Conservation (phyloP, 2,329 filamentous ascomycete species). For the Dactylellina sp. region DNA sequence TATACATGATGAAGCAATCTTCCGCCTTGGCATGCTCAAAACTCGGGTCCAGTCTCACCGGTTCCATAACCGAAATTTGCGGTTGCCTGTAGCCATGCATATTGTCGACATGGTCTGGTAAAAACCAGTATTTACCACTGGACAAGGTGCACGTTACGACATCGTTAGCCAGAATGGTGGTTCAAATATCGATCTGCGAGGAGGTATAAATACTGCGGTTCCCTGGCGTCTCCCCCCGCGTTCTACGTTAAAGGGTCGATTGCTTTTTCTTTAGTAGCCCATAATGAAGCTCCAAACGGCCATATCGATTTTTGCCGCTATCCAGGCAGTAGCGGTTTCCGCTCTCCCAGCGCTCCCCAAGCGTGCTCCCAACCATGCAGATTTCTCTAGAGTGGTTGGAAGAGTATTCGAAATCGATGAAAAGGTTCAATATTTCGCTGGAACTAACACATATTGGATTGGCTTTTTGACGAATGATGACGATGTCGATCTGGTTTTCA, state of each 20-base stretch:
- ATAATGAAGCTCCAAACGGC: slow-evolving; percentile 47
- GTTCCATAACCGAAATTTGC: slow-evolving; percentile 34
- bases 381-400: slow-evolving; percentile 25
- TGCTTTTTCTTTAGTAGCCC: slow-evolving; percentile 8
- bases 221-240: not conserved
- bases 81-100: slow-evolving; percentile 20
- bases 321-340: slow-evolving; percentile 40
- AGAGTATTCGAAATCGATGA: slow-evolving; percentile 53
- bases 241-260: slow-evolving; percentile 17
- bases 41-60: slow-evolving; percentile 53
- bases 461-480: slow-evolving; percentile 58
- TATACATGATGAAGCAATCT: slow-evolving; percentile 22
- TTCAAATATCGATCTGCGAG: not conserved
- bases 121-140: not conserved
- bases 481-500: slow-evolving; percentile 69
- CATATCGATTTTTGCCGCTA: slow-evolving; percentile 34
- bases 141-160: not conserved
- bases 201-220: slow-evolving; percentile 34
- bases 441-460: slow-evolving; percentile 56
- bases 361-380: slow-evolving; percentile 50
- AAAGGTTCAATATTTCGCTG: slow-evolving; percentile 56
- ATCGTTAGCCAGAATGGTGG: not conserved
- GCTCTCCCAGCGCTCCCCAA: slow-evolving; percentile 43
- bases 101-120: not conserved
- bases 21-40: slow-evolving; percentile 39